Evolutionary conservation across 352 stramenopile genomes (phyloP).

Genomic region (Hyphochytrium catenoides): DNA sequence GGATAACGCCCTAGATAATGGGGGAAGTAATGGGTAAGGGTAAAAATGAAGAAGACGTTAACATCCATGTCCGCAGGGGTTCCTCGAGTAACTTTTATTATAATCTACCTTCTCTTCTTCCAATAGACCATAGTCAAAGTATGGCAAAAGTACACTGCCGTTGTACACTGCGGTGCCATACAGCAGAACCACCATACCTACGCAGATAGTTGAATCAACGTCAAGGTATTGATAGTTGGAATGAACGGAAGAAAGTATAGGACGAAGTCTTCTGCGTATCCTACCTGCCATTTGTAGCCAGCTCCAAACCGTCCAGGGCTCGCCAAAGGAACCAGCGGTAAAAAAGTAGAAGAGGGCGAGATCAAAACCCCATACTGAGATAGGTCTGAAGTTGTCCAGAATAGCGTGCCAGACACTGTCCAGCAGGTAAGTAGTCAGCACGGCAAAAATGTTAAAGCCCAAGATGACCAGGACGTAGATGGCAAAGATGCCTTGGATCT

Average conservation of each 20-base stretch:
- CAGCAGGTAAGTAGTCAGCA: conserved; percentile 84
- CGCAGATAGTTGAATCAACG: no score
- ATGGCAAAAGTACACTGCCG: conserved; percentile 43
- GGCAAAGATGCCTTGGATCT: conserved; percentile 31
- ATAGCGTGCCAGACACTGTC: conserved; percentile 95
- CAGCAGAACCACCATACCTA: conserved; percentile 78
- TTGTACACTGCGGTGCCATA: conserved; percentile 94
- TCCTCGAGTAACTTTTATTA: no score
- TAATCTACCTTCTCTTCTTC: conserved; percentile 17
- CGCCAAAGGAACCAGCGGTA: conserved; percentile 63
- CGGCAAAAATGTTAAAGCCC: conserved; percentile 87
- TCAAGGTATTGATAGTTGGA: no score
- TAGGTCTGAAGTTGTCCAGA: conserved; percentile 89
- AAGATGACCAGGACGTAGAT: conserved; percentile 82
- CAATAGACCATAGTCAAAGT: conserved; percentile 43
- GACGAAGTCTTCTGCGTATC: no score
- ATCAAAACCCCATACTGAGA: conserved; percentile 84
- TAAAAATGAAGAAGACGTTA: no score
- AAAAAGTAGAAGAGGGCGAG: conserved; percentile 89
- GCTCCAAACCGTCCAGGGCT: conserved; percentile 78
- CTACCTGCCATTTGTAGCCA: conserved; percentile 77
- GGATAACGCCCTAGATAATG: no score
- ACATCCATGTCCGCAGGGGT: no score
- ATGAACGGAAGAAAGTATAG: no score
- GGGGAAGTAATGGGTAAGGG: no score